Evolutionary conservation across 2,329 filamentous ascomycete genomes (phyloP).

Genomic region (Trichoderma sp.): DNA sequence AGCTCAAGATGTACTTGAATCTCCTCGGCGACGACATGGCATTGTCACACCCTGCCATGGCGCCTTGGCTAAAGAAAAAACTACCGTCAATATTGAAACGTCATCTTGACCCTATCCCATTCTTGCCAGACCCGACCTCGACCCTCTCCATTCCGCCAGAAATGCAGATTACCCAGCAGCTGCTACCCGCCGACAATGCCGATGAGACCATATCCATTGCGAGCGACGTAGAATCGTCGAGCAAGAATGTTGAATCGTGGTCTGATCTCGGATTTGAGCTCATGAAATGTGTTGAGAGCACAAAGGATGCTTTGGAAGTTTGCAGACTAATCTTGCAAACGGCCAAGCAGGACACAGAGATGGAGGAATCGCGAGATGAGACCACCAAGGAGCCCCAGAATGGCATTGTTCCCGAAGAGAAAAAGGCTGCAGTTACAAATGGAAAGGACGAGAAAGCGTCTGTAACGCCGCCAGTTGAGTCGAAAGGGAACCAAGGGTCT

Average conservation of each 20-base stretch:
- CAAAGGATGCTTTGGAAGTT: slow-evolving; percentile 29
- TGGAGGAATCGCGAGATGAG: slow-evolving; percentile 25
- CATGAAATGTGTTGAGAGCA: slow-evolving; percentile 34
- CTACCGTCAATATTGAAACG: slow-evolving; percentile 53
- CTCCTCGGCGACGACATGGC: slow-evolving; percentile 55
- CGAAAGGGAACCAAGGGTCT: slow-evolving; percentile 27
- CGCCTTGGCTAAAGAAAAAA: slow-evolving; percentile 52
- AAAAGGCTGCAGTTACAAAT: background rate
- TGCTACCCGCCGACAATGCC: background rate
- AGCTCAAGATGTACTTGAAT: slow-evolving; percentile 55
- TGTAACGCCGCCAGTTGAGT: slow-evolving; percentile 9
- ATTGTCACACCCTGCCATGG: slow-evolving; percentile 60
- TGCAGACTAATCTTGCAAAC: slow-evolving; percentile 32
- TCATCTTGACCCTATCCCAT: slow-evolving; percentile 61
- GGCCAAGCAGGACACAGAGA: slow-evolving; percentile 28
- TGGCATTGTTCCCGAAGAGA: slow-evolving; percentile 12
- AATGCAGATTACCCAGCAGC: slow-evolving; percentile 8
- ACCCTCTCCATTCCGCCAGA: slow-evolving; percentile 34
- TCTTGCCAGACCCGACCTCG: slow-evolving; percentile 54
- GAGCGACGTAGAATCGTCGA: background rate
- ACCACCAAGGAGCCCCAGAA: slow-evolving; percentile 16
- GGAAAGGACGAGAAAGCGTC: slow-evolving; percentile 13
- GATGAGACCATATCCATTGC: background rate
- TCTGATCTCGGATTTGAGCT: slow-evolving; percentile 35
- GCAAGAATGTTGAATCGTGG: slow-evolving; percentile 32